Conservation (phyloP, 2,329 filamentous ascomycete genomes). For the Seiridium cupressi region DNA sequence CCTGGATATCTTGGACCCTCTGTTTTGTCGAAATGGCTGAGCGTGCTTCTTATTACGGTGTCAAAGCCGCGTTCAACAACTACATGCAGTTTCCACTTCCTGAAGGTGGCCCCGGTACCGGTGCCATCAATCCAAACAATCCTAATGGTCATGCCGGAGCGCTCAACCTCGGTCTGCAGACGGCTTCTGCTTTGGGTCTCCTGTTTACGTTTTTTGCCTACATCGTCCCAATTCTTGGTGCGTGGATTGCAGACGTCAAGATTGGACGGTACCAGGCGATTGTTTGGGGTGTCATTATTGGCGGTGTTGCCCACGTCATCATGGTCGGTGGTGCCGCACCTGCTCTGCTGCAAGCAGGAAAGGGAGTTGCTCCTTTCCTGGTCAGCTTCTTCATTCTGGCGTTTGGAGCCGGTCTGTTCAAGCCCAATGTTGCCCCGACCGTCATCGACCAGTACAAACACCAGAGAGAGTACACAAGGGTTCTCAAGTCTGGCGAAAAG, state of each 20-base stretch:
- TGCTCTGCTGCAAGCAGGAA: conserved; percentile 43
- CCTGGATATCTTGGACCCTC: conserved; percentile 41
- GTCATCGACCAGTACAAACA: conserved; percentile 69
- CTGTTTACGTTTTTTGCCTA: conserved; percentile 49
- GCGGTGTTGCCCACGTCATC: conserved; percentile 63
- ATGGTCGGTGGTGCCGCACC: conserved; percentile 64
- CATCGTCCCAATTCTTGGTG: conserved; percentile 47
- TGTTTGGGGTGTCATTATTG: conserved; percentile 49
- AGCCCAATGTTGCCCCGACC: conserved; percentile 73
- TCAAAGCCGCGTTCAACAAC: conserved; percentile 49
- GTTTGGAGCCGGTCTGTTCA: conserved; percentile 76
- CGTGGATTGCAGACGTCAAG: conserved; percentile 61
- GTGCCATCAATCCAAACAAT: conserved; percentile 29
- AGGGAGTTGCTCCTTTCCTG: conserved; percentile 59
- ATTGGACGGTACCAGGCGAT: conserved; percentile 68
- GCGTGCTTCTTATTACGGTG: conserved; percentile 52
- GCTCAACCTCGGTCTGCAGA: conserved; percentile 46
- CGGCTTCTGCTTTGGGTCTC: conserved; percentile 42
- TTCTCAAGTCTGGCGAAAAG: conserved; percentile 54
- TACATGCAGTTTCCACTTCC: conserved; percentile 55
- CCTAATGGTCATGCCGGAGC: conserved; percentile 45
- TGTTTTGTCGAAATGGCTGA: conserved; percentile 51
- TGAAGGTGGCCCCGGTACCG: conserved; percentile 32
- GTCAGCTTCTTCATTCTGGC: conserved; percentile 57
- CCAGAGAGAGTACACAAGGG: conserved; percentile 55